A percentile compares a stretch with the other conserved stretches of the same genome.
Evolutionary conservation across 345 rosid genomes (phyloP).

Genomic region (Eucalyptus camaldulensis): DNA sequence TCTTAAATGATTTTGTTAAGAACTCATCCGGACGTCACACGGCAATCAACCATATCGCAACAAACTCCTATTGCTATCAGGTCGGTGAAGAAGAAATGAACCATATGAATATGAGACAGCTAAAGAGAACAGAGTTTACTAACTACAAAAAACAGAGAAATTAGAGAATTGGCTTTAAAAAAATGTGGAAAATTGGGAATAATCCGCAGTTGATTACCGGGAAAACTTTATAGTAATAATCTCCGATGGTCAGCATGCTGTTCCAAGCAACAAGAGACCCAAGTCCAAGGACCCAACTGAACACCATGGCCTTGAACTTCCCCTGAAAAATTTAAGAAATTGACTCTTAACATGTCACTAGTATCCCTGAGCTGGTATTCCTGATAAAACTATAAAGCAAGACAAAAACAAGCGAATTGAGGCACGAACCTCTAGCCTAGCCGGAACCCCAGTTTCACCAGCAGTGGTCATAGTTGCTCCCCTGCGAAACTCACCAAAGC

Average conservation of each 20-base stretch:
- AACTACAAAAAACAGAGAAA: neutral
- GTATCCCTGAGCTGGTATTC: neutral
- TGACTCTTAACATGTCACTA: neutral
- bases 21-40: no score
- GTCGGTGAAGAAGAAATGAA: neutral
- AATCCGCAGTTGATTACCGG: slow-evolving; percentile 16
- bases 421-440: slow-evolving; percentile 24
- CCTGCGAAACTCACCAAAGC: neutral
- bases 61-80: no score
- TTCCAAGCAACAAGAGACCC: slow-evolving; percentile 81
- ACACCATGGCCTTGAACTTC: slow-evolving; percentile 35
- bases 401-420: neutral
- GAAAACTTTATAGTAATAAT: slow-evolving; percentile 62
- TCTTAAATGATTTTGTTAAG: neutral
- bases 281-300: slow-evolving; percentile 75
- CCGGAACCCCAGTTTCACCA: neutral
- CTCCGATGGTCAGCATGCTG: slow-evolving; percentile 73
- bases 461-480: neutral
- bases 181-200: neutral
- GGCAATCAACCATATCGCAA: no score
- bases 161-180: neutral
- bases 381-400: neutral
- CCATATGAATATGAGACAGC: neutral
- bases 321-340: slow-evolving; percentile 27
- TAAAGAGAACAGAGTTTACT: neutral